Percentiles rank a stretch among this genome's conserved stretches.
phyloP scores from a whole-genome alignment of 495 filamentous ascomycete genomes.

The Friedmanniomyces endolithicus region DNA sequence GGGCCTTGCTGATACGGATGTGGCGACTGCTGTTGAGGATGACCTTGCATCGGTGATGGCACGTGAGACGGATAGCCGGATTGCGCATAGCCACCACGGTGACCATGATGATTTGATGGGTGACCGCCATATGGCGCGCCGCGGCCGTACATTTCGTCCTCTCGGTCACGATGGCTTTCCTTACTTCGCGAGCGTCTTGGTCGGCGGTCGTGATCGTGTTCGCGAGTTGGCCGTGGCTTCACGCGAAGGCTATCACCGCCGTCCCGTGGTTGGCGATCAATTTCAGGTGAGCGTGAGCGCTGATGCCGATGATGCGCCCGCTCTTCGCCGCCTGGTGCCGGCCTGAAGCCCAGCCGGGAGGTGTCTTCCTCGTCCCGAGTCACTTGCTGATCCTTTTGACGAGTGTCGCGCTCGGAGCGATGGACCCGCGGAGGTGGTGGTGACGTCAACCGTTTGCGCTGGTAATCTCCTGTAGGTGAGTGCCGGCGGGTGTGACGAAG shows the following conservation, averaged over 20 bases:
- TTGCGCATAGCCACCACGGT: conserved; percentile 37
- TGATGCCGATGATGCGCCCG: neutral
- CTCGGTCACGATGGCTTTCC: conserved; percentile 11
- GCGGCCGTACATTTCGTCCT: conserved; percentile 16
- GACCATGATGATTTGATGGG: conserved; percentile 40
- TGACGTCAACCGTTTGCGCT: neutral
- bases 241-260: conserved; percentile 1
- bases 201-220: neutral
- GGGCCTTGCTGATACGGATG: conserved; percentile 9
- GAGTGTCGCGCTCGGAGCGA: neutral
- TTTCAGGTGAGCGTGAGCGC: conserved; percentile 5
- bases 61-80: conserved; percentile 25
- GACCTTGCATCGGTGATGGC: conserved; percentile 24
- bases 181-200: conserved; percentile 5
- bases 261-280: neutral
- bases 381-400: neutral
- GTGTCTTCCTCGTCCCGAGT: neutral
- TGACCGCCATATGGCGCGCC: conserved; percentile 22
- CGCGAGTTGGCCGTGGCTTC: neutral
- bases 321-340: neutral
- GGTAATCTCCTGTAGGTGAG: neutral
- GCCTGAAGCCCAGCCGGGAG: neutral
- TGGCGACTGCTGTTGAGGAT: conserved; percentile 8
- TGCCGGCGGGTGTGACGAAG: neutral
- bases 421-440: neutral